These are phyloP conservation scores for Globisporangium iwayamae DNA, from an alignment of 352 stramenopile species.

Conservation along the genomic window DNA sequence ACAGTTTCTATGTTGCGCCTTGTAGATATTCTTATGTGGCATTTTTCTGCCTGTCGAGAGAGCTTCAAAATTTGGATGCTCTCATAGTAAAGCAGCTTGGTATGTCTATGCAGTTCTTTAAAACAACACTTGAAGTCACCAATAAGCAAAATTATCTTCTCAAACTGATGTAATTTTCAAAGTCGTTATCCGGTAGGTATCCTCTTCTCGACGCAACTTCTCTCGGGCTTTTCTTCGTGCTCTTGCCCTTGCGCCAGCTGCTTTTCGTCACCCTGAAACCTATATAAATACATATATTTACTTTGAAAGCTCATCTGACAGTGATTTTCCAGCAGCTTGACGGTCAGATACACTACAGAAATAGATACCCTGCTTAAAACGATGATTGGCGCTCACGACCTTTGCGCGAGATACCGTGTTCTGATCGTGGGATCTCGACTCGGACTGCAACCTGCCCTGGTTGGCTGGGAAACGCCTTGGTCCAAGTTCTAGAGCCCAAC, in stretches of 20 bases:
- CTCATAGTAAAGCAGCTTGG: too few relatives aligned
- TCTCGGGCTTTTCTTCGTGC: conserved; percentile 3
- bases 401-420: not conserved
- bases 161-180: too few relatives aligned
- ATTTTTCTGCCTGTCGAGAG: too few relatives aligned
- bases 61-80: too few relatives aligned
- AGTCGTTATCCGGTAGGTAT: too few relatives aligned
- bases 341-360: not conserved
- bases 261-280: not conserved
- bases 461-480: not conserved
- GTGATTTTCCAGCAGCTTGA: not conserved
- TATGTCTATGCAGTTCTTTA: too few relatives aligned
- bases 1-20: too few relatives aligned
- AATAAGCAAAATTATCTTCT: too few relatives aligned
- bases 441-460: not conserved
- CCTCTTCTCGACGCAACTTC: not conserved
- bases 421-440: not conserved
- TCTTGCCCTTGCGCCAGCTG: not conserved
- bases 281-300: not conserved
- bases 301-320: too few relatives aligned
- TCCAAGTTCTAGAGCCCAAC: too few relatives aligned
- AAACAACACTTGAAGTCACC: too few relatives aligned
- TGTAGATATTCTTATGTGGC: too few relatives aligned
- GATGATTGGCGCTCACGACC: not conserved
- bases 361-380: not conserved